A percentile compares a stretch with the other conserved stretches of the same genome.
Evolutionary conservation across 2,329 filamentous ascomycete genomes (phyloP).

Genomic region (Byssoonygena ceratinophila): DNA sequence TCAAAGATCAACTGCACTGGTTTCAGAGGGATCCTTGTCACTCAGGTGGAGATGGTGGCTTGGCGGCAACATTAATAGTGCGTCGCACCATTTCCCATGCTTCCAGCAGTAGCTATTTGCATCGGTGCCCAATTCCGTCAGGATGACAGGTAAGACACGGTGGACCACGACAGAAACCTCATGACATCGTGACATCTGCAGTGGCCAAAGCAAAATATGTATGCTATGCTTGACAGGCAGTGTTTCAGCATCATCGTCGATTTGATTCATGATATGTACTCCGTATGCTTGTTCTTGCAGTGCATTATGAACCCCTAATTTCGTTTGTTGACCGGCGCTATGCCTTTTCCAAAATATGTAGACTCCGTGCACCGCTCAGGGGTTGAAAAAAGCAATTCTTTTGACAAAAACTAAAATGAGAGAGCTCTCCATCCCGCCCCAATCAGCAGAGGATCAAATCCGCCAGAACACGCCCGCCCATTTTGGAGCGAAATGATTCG

Average conservation of each 20-base stretch:
- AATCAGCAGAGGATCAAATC: neutral
- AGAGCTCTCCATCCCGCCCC: neutral
- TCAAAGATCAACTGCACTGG: conserved; percentile 6
- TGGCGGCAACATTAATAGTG: neutral
- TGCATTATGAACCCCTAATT: too few species aligned
- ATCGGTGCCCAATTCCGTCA: too few species aligned
- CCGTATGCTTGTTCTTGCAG: neutral
- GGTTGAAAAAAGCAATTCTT: neutral
- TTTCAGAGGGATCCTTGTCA: conserved; percentile 6
- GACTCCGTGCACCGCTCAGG: too few species aligned
- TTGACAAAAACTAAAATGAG: neutral
- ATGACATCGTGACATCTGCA: neutral
- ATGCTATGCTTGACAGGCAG: too few species aligned
- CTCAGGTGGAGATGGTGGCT: conserved; percentile 3
- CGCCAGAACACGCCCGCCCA: neutral
- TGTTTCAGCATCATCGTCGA: too few species aligned
- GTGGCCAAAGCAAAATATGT: too few species aligned
- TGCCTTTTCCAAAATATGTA: neutral
- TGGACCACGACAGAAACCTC: neutral
- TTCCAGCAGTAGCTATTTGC: neutral
- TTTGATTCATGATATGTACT: neutral
- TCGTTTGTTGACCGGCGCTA: neutral
- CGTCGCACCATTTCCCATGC: neutral
- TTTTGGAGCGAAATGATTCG: too few species aligned
- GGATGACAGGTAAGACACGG: neutral